Evolutionary conservation across 192 early-diverging fungal genomes (phyloP), one percentile per base, ranked within the genome.

Genomic region (Linderina pennispora): DNA sequence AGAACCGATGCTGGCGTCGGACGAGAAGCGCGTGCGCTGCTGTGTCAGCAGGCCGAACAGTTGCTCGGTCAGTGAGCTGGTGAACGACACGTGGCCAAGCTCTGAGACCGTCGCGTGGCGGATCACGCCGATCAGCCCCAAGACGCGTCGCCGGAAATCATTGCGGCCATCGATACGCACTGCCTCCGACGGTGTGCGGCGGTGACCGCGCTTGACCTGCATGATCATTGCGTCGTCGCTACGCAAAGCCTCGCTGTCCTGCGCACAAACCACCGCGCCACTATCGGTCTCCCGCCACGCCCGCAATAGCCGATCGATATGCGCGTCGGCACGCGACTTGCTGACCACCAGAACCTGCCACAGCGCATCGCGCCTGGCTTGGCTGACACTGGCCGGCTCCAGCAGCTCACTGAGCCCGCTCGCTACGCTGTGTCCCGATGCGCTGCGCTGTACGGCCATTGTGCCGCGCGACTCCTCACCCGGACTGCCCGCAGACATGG

Each of bases 371-470:
- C 56, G 62, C 34, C 70, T 63, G 22, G 65, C 70, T 34, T 62
- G 51, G 18, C 70, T 74, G 19, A 74, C 70, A 16, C 58, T 62
- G 1, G 62, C 62, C 3, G 70, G 70, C 43, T 74, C 70, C 15
- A 74, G 43, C 4, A 74, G 60, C 58, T 74, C 70, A 51, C 59
- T 74, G 43, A 74, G 62, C 9, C 70, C 70, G 19, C 63, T 74
- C 10, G 70, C 58, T 0, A 67, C 60, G 42, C 63, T 74, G 36
- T 67, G 63, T 3, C 58, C 70, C 4, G 62, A 74, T 5, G 64
- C 51, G 21, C 62, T 65, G 44, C 70, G 63, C 51, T 74, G 70
- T 1, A 65, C 62, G 8, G 59, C n/a, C n/a, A n/a, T n/a, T n/a
- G n/a, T n/a, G n/a, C n/a, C n/a, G n/a, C n/a, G n/a, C n/a, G n/a